These are phyloP conservation scores for Solanum hybrid DNA, from an alignment of 305 asterid genomes.

Conservation along the genomic window DNA sequence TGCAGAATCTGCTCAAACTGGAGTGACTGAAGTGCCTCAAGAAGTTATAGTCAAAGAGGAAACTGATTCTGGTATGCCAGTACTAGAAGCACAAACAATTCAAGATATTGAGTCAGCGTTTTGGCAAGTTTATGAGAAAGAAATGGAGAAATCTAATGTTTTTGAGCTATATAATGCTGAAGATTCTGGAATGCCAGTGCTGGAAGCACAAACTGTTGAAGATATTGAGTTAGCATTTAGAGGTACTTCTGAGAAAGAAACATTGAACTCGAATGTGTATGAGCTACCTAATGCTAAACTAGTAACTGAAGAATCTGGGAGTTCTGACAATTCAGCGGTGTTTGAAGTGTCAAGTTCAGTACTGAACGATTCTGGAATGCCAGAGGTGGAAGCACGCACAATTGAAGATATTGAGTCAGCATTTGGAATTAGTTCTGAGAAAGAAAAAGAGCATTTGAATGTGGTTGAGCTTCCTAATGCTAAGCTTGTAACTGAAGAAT, in stretches of 20 bases:
- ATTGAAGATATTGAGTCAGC: constrained; percentile 18
- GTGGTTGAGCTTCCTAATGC: constrained; percentile 14
- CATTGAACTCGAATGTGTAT: background rate
- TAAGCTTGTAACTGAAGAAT: constrained; percentile 16
- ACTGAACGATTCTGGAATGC: constrained; percentile 10
- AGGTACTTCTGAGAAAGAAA: background rate
- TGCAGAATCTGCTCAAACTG: background rate
- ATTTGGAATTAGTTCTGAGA: background rate
- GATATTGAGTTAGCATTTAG: constrained; percentile 11
- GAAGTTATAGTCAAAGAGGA: background rate
- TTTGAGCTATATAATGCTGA: background rate
- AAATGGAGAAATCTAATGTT: background rate
- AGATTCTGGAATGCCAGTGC: constrained; percentile 20
- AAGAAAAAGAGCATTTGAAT: background rate
- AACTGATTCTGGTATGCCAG: constrained; percentile 9
- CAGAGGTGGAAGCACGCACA: constrained; percentile 26
- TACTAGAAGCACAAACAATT: constrained; percentile 1
- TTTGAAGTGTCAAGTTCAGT: constrained; percentile 6
- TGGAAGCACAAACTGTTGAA: constrained; percentile 30
- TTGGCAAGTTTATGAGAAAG: background rate
- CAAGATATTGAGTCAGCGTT: background rate
- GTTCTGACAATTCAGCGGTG: constrained; percentile 1
- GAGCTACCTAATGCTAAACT: constrained; percentile 18
- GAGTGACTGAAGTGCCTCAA: constrained; percentile 1
- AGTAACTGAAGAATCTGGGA: constrained; percentile 13